phyloP scores from a whole-genome alignment of 1,284 basidiomycete species.

The Cryptococcus deneoformans region DNA sequence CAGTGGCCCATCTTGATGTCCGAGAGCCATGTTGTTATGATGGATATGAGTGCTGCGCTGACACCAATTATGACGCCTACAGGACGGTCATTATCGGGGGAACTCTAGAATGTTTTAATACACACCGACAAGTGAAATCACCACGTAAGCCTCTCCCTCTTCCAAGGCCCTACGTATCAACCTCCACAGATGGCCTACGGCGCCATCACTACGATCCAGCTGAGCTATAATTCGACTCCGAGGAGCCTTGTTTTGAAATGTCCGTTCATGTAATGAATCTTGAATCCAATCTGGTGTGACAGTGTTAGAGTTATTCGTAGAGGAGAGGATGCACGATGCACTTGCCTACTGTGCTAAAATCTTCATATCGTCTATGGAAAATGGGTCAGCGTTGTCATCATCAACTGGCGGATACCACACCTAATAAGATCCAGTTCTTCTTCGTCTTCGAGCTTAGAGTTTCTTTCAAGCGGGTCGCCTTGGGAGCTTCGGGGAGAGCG shows the following conservation, averaged over 20 bases:
- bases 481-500: too few species aligned
- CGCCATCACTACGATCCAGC: constrained; percentile 38
- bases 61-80: constrained; percentile 86
- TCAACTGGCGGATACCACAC: too few species aligned
- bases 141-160: constrained; percentile 42
- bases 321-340: constrained; percentile 2
- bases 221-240: constrained; percentile 48
- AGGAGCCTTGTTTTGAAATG: constrained; percentile 57
- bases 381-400: neutral
- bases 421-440: constrained; percentile 19
- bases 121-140: constrained; percentile 74
- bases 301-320: too few species aligned
- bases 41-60: constrained; percentile 91
- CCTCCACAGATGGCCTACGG: constrained; percentile 60
- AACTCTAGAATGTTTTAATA: constrained; percentile 15
- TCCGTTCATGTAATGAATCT: constrained; percentile 84
- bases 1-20: constrained; percentile 98
- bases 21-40: constrained; percentile 96
- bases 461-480: too few species aligned
- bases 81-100: too few species aligned
- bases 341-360: constrained; percentile 77
- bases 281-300: constrained; percentile 78
- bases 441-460: constrained; percentile 3
- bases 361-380: constrained; percentile 53
- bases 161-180: constrained; percentile 57